Evolutionary conservation across 140 eudicot species (phyloP), one percentile per base, ranked within the genome.

Genomic region (Erigeron philadelphicus): DNA sequence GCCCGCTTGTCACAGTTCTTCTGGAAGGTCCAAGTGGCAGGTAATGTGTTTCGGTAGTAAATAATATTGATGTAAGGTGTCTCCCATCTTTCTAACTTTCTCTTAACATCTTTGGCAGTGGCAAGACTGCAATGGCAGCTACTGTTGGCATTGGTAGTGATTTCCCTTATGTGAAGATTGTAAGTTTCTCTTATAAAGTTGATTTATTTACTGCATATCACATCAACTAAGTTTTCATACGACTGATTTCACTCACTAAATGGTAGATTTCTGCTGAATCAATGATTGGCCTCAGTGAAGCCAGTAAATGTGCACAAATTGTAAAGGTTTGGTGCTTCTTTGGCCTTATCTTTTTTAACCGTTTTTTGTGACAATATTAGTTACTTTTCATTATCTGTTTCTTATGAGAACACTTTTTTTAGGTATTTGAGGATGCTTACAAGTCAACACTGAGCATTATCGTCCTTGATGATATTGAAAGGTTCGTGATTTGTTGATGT

Each of bases 11-110:
- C 58, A 90, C 97, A 56, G 87, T 89, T 75, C 99, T 94, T 72
- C 75, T 94, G 44, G 99, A 94, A 94, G 99, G 99, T 68, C 97
- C 99, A 53, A 94, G 95, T 85, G 97, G 99, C 86, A 93, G 98
- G 98, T 89, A 78, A 56, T 19, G 53, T 16, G 46, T 21, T 64
- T 42, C 59, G 10, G 63, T 38, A 4, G 11, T 48, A 61, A 2
- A 38, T 52, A 70, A 8, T 69, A 15, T 52, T 48, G 42, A 4
- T 49, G 10, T 61, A 75, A 60, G 21, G 19, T 6, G 67, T 68
- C 46, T 60, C 31, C 47, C 52, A 11, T 55, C 53, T 64, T 42
- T 48, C 40, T 44, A 21, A 25, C 59, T 61, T 61, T 40, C 52
- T 41, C 31, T 9, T 46, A 60, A 71, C 55, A 18, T 67, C 45